phyloP scores from a whole-genome alignment of 345 rosid genomes.

The Citrus glauca region DNA sequence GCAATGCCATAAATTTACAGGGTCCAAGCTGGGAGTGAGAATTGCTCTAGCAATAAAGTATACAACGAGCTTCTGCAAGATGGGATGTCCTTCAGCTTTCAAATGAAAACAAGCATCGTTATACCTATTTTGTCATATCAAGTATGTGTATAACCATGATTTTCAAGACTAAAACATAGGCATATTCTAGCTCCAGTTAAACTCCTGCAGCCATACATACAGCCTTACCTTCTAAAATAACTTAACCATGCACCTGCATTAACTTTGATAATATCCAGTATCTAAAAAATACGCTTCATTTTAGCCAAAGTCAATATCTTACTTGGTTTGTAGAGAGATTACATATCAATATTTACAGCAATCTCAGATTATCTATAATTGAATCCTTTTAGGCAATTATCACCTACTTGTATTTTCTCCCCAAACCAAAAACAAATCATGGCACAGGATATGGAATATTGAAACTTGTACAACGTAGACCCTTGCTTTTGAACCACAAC shows the following conservation, averaged over 20 bases:
- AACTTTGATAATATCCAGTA: not conserved
- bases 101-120: not conserved
- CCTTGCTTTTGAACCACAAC: not conserved
- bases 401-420: not conserved
- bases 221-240: not conserved
- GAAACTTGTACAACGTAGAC: not conserved
- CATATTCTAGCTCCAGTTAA: constrained; percentile 2
- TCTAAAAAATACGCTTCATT: not conserved
- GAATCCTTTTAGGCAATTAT: not conserved
- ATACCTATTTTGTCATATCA: not conserved
- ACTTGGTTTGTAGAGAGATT: not conserved
- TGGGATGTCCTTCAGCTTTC: not conserved
- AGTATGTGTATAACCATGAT: constrained; percentile 6
- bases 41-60: not conserved
- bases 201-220: not conserved
- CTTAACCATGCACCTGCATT: not conserved
- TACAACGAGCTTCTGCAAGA: not conserved
- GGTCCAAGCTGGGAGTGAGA: not conserved
- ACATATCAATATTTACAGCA: not conserved
- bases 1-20: constrained; percentile 15
- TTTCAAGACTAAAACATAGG: constrained; percentile 1
- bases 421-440: not conserved
- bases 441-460: not conserved
- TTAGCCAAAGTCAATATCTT: not conserved
- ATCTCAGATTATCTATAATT: not conserved